Evolutionary conservation across 805 yeast genomes (phyloP).

Genomic region (Hanseniaspora vineae): DNA sequence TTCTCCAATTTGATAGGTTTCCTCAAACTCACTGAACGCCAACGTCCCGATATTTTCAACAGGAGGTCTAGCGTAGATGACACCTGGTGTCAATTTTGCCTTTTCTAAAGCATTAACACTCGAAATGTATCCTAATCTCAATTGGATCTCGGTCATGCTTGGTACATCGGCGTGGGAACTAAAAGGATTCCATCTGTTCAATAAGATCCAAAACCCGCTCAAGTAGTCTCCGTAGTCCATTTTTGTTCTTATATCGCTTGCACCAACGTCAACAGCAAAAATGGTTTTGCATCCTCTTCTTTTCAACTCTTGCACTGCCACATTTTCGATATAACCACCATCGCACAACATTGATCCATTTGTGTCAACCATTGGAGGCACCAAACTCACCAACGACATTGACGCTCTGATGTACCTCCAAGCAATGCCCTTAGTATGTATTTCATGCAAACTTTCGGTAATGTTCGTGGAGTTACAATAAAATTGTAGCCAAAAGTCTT

Average conservation of each 20-base stretch:
- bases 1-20: conserved; percentile 70
- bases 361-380: conserved; percentile 76
- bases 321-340: conserved; percentile 91
- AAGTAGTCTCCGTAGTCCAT: conserved; percentile 87
- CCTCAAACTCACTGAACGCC: conserved; percentile 86
- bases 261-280: conserved; percentile 92
- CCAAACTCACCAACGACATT: conserved; percentile 87
- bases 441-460: conserved; percentile 89
- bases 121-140: conserved; percentile 86
- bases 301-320: conserved; percentile 89
- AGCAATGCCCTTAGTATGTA: conserved; percentile 83
- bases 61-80: conserved; percentile 84
- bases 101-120: conserved; percentile 85
- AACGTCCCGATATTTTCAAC: conserved; percentile 84
- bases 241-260: conserved; percentile 82
- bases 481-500: conserved; percentile 88
- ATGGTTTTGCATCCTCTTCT: conserved; percentile 74
- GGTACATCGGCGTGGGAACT: conserved; percentile 82
- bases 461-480: conserved; percentile 89
- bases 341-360: conserved; percentile 88
- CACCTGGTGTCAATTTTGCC: conserved; percentile 77
- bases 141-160: conserved; percentile 87
- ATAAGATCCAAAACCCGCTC: conserved; percentile 82
- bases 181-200: conserved; percentile 83
- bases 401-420: conserved; percentile 95